Evolutionary conservation across 495 filamentous ascomycete genomes (phyloP).

Genomic region (Ramalina intermedia): DNA sequence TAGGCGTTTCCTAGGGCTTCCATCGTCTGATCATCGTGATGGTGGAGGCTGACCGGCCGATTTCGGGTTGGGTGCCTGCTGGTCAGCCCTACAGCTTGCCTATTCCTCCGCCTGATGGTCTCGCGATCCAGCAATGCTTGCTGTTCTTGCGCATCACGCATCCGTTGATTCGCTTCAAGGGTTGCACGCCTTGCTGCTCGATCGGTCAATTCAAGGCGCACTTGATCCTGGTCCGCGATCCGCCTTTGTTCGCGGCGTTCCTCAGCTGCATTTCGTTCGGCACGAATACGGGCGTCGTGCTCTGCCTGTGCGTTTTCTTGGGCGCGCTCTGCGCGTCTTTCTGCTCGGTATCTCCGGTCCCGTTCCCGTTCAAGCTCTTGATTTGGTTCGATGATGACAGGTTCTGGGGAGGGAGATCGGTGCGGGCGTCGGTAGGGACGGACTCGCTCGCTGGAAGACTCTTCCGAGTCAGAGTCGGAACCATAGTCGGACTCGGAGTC

Average conservation of each 20-base stretch:
- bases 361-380: background rate
- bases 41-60: background rate
- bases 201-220: background rate
- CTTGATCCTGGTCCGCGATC: background rate
- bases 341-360: background rate
- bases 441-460: conserved; percentile 1
- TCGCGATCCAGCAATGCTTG: background rate
- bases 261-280: background rate
- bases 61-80: background rate
- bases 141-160: background rate
- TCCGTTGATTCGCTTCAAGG: background rate
- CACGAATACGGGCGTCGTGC: conserved; percentile 8
- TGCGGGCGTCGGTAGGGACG: conserved; percentile 1
- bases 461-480: background rate
- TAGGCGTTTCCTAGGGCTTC: background rate
- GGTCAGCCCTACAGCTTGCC: background rate
- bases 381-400: background rate
- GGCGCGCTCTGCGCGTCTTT: background rate
- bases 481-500: background rate
- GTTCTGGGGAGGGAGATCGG: conserved; percentile 2
- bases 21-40: background rate
- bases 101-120: background rate
- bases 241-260: conserved; percentile 1
- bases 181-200: background rate
- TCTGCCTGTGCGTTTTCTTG: background rate